phyloP scores from a whole-genome alignment of 2,329 filamentous ascomycete species.

The Ascochyta viciae-villosae region DNA sequence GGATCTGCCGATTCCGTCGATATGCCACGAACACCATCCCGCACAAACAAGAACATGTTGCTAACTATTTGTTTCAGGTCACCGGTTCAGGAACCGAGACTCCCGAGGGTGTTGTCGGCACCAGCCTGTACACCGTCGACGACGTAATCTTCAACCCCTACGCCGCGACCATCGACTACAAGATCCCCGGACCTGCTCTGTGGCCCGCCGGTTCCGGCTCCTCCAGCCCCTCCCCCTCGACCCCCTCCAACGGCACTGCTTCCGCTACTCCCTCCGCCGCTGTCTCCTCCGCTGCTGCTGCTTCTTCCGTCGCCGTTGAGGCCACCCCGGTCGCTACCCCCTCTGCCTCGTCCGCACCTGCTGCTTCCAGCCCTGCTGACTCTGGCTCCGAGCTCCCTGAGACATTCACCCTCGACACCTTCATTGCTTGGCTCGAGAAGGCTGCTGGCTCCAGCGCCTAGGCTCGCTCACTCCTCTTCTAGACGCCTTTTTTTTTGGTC shows the following conservation, averaged over 20 bases:
- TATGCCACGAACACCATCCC: too few species aligned
- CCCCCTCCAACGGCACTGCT: constrained; percentile 18
- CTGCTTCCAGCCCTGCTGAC: constrained; percentile 22
- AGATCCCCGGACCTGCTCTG: constrained; percentile 54
- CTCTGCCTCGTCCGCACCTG: constrained; percentile 13
- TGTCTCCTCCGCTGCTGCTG: constrained; percentile 14
- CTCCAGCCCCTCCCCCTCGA: constrained; percentile 18
- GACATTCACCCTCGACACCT: constrained; percentile 44
- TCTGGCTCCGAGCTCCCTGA: constrained; percentile 27
- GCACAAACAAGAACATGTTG: too few species aligned
- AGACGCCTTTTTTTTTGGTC: neutral
- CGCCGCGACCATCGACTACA: constrained; percentile 43
- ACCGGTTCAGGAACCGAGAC: constrained; percentile 55
- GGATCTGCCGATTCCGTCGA: too few species aligned
- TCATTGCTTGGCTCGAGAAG: constrained; percentile 46
- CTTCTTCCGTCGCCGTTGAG: constrained; percentile 7
- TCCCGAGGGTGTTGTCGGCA: constrained; percentile 59
- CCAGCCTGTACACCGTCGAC: constrained; percentile 54
- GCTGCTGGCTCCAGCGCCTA: constrained; percentile 24
- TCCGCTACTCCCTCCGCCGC: constrained; percentile 20
- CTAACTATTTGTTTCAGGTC: constrained; percentile 26
- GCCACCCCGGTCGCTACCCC: constrained; percentile 14
- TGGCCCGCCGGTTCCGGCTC: constrained; percentile 32
- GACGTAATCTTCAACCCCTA: constrained; percentile 56
- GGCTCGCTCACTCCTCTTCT: constrained; percentile 31